phyloP scores from a whole-genome alignment of 23 red algal species.

The Cyanidioschyzon merolae region DNA sequence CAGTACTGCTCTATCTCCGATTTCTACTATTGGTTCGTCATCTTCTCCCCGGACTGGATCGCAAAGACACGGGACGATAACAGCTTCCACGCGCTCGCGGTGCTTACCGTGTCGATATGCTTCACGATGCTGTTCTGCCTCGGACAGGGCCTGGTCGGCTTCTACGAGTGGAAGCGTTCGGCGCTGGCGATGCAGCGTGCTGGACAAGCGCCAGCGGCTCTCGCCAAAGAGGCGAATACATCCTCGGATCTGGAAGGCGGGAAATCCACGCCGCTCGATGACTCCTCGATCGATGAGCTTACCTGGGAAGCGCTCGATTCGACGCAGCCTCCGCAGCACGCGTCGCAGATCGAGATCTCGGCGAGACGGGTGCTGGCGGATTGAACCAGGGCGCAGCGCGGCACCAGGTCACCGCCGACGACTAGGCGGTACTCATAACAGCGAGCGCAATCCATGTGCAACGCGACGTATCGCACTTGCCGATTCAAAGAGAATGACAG shows the following conservation, averaged over 20 bases:
- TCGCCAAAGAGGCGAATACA: not conserved
- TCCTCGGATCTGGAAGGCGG: not conserved
- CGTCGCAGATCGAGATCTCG: not conserved
- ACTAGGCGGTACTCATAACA: not conserved
- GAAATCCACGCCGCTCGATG: not conserved
- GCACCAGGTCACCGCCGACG: too few species aligned
- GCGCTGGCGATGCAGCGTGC: not conserved
- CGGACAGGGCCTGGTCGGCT: not conserved
- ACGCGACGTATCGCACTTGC: not conserved
- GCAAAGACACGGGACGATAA: not conserved
- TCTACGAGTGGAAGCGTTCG: not conserved
- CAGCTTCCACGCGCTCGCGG: not conserved
- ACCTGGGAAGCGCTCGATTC: not conserved
- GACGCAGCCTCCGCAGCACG: not conserved
- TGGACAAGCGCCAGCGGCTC: not conserved
- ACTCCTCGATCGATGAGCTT: not conserved
- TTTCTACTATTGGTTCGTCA: slow-evolving; percentile 69
- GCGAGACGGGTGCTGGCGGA: not conserved
- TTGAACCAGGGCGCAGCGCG: not conserved
- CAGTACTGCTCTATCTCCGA: slow-evolving; percentile 11
- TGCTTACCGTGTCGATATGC: not conserved
- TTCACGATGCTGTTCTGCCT: not conserved
- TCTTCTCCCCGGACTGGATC: slow-evolving; percentile 37
- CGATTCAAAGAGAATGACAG: too few species aligned
- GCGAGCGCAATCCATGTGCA: not conserved